phyloP scores from a whole-genome alignment of 495 filamentous ascomycete species.

The Choiromyces venosus region DNA sequence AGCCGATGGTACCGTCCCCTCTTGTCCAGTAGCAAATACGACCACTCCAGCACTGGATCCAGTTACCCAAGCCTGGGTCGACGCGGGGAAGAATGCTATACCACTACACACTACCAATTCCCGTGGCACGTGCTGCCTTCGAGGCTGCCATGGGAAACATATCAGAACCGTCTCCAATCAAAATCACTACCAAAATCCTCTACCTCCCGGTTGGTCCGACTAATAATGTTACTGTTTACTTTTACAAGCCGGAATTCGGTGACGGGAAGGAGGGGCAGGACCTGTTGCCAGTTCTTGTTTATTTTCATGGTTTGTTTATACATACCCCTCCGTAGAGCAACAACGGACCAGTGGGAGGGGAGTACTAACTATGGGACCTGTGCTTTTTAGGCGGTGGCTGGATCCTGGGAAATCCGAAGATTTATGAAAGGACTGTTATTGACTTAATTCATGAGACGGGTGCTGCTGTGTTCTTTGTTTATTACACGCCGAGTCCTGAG shows the following conservation, averaged over 20 bases:
- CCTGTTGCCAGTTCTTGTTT: constrained; percentile 17
- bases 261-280: neutral
- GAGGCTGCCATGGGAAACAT: constrained; percentile 7
- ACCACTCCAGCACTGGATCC: constrained; percentile 32
- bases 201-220: constrained; percentile 30
- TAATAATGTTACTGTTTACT: constrained; percentile 20
- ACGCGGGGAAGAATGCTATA: constrained; percentile 1
- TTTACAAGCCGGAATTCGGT: constrained; percentile 16
- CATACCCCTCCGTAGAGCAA: neutral
- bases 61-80: constrained; percentile 29
- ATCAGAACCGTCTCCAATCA: constrained; percentile 14
- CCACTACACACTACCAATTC: constrained; percentile 19
- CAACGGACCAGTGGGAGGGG: neutral
- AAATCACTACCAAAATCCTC: constrained; percentile 16
- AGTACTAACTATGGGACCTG: neutral
- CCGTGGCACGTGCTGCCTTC: constrained; percentile 27
- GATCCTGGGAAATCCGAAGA: constrained; percentile 18
- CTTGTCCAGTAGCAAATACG: constrained; percentile 2
- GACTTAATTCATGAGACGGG: constrained; percentile 34
- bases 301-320: constrained; percentile 24
- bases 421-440: constrained; percentile 20
- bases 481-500: constrained; percentile 42
- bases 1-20: neutral
- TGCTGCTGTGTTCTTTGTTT: constrained; percentile 38
- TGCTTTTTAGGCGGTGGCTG: constrained; percentile 25